Evolutionary conservation across 2,329 filamentous ascomycete genomes (phyloP).

Genomic region (Alternaria dauci): DNA sequence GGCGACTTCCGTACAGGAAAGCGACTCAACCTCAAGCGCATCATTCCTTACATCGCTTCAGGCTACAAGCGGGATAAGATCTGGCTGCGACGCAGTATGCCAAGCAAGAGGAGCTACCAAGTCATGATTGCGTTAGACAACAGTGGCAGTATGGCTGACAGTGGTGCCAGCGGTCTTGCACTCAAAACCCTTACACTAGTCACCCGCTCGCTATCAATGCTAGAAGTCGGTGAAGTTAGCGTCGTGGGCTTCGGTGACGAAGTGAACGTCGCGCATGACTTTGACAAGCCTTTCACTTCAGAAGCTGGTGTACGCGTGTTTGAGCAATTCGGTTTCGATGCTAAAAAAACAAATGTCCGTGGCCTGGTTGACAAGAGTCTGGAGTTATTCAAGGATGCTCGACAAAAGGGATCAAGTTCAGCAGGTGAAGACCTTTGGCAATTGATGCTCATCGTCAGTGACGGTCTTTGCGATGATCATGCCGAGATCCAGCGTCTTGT

Average conservation of each 20-base stretch:
- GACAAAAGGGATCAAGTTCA: conserved; percentile 62
- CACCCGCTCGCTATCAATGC: conserved; percentile 84
- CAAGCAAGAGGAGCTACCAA: conserved; percentile 94
- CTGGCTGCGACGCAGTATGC: conserved; percentile 94
- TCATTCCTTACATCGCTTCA: conserved; percentile 98
- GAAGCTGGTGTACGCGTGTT: conserved; percentile 86
- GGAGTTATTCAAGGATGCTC: conserved; percentile 79
- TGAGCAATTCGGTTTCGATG: conserved; percentile 83
- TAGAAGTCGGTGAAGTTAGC: conserved; percentile 93
- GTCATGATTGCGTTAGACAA: conserved; percentile 98
- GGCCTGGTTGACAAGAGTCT: conserved; percentile 80
- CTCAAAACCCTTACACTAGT: conserved; percentile 96
- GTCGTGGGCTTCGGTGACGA: conserved; percentile 88
- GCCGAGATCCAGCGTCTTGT: conserved; percentile 83
- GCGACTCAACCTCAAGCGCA: conserved; percentile 97
- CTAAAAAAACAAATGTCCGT: conserved; percentile 85
- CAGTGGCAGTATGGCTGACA: conserved; percentile 90
- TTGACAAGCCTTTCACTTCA: conserved; percentile 80
- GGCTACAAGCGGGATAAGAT: conserved; percentile 99
- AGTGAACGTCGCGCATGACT: conserved; percentile 85
- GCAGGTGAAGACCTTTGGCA: conserved; percentile 85
- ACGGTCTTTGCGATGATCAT: conserved; percentile 92
- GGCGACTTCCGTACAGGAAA: conserved; percentile 98
- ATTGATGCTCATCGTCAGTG: conserved; percentile 88
- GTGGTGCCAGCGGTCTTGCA: conserved; percentile 77